These are phyloP conservation scores for Wallacemonas sp. DNA, from an alignment of 208 protist species.

Conservation along the genomic window DNA sequence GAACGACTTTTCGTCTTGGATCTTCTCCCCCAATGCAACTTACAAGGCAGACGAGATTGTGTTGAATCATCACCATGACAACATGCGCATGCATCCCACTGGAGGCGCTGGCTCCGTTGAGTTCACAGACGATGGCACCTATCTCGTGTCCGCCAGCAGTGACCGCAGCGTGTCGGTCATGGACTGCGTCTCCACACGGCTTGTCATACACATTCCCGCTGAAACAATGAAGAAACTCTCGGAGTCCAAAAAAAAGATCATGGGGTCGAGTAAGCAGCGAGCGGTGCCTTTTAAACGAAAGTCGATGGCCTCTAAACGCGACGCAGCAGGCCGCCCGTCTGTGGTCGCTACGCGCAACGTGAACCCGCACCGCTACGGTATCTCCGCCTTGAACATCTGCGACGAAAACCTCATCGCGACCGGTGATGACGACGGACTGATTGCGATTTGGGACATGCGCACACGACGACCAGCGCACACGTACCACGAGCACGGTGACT, in stretches of 20 bases:
- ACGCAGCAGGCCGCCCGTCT: background rate
- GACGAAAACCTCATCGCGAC: slow-evolving; percentile 83
- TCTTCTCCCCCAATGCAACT: slow-evolving; percentile 43
- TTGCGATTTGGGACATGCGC: slow-evolving; percentile 90
- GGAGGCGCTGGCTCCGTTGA: slow-evolving; percentile 78
- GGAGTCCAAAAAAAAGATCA: slow-evolving; percentile 12
- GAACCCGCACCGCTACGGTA: slow-evolving; percentile 89
- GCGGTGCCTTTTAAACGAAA: slow-evolving; percentile 3
- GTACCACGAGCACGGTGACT: slow-evolving; percentile 91
- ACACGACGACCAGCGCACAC: slow-evolving; percentile 49
- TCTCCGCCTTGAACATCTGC: slow-evolving; percentile 84
- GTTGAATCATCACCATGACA: slow-evolving; percentile 59
- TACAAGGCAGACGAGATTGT: slow-evolving; percentile 53
- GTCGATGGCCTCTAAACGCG: slow-evolving; percentile 13
- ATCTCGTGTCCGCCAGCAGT: slow-evolving; percentile 81
- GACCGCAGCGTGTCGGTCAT: slow-evolving; percentile 81
- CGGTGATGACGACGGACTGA: slow-evolving; percentile 86
- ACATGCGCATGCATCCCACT: slow-evolving; percentile 81
- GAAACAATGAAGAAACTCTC: slow-evolving; percentile 42
- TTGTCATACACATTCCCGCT: slow-evolving; percentile 70
- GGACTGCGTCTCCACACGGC: slow-evolving; percentile 72
- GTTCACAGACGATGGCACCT: slow-evolving; percentile 87
- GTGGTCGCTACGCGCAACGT: slow-evolving; percentile 14
- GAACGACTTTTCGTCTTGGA: slow-evolving; percentile 73
- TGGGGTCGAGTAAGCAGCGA: slow-evolving; percentile 19